phyloP scores from a whole-genome alignment of 495 filamentous ascomycete species.

The Tuber brumale region DNA sequence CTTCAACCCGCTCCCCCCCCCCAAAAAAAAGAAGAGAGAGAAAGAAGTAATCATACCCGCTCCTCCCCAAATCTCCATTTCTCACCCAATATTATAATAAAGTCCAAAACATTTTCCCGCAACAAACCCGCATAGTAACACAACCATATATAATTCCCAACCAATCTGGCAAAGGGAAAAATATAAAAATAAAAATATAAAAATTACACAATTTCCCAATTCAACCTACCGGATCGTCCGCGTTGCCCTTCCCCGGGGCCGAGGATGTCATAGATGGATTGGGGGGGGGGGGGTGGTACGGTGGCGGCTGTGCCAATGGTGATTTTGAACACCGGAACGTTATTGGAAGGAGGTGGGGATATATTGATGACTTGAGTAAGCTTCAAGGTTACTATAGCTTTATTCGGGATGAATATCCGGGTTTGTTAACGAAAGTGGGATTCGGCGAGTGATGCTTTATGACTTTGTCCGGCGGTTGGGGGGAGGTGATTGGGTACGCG shows the following conservation, averaged over 20 bases:
- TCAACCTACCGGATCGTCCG: background rate
- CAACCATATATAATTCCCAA: background rate
- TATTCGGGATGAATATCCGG: background rate
- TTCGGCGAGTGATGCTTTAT: background rate
- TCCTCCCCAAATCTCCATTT: too few relatives aligned
- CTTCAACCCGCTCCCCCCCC: too few relatives aligned
- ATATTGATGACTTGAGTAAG: too few relatives aligned
- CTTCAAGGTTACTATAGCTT: background rate
- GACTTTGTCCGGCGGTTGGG: background rate
- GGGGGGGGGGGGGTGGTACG: background rate
- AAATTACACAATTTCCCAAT: background rate
- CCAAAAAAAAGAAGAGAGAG: too few relatives aligned
- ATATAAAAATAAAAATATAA: background rate
- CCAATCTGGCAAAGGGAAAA: background rate
- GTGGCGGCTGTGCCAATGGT: too few relatives aligned
- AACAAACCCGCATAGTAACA: background rate
- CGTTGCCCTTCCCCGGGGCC: too few relatives aligned
- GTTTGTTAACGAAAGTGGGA: background rate
- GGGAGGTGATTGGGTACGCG: too few relatives aligned
- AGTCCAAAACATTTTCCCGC: background rate
- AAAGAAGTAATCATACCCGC: too few relatives aligned
- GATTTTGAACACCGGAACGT: too few relatives aligned
- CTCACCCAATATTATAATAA: background rate
- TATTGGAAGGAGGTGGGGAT: too few relatives aligned
- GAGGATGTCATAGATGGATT: too few relatives aligned